A percentile compares a stretch with the other conserved stretches of the same genome.
These are phyloP conservation scores for Plantago lanceolata DNA, from an alignment of 305 asterid species.

Conservation along the genomic window DNA sequence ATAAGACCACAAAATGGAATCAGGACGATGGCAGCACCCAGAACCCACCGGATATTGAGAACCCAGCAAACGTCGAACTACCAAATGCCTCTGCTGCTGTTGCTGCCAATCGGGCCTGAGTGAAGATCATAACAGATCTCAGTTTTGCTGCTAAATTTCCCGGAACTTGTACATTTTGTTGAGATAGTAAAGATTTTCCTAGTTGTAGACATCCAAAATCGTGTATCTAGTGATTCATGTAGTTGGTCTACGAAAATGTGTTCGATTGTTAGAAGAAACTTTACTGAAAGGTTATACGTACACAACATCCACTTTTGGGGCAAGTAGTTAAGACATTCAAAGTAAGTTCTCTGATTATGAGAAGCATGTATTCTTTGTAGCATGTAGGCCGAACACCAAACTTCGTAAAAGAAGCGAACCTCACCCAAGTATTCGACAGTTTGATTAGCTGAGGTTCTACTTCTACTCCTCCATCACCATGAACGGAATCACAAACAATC, in stretches of 20 bases:
- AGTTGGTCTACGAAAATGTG: not conserved
- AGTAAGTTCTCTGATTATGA: not conserved
- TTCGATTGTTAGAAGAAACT: not conserved
- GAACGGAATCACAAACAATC: too few relatives aligned
- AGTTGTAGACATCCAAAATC: not conserved
- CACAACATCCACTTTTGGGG: not conserved
- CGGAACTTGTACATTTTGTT: not conserved
- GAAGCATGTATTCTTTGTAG: too few relatives aligned
- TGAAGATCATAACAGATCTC: too few relatives aligned
- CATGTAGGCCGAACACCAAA: not conserved
- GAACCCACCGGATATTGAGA: not conserved
- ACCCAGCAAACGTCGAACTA: not conserved
- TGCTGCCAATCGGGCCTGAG: not conserved
- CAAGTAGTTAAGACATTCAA: too few relatives aligned
- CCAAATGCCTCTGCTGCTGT: conserved; percentile 4
- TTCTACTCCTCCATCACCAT: too few relatives aligned
- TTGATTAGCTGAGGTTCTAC: too few relatives aligned
- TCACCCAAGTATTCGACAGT: too few relatives aligned
- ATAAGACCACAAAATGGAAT: conserved; percentile 54
- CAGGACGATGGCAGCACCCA: conserved; percentile 27
- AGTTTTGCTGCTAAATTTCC: not conserved
- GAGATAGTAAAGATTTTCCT: not conserved
- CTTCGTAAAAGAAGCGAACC: not conserved
- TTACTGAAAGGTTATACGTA: not conserved
- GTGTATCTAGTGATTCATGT: not conserved